Evolutionary conservation across 164 flowering plant genomes (phyloP), one percentile per base, ranked within the genome.

Genomic region (Vitis amurensis): DNA sequence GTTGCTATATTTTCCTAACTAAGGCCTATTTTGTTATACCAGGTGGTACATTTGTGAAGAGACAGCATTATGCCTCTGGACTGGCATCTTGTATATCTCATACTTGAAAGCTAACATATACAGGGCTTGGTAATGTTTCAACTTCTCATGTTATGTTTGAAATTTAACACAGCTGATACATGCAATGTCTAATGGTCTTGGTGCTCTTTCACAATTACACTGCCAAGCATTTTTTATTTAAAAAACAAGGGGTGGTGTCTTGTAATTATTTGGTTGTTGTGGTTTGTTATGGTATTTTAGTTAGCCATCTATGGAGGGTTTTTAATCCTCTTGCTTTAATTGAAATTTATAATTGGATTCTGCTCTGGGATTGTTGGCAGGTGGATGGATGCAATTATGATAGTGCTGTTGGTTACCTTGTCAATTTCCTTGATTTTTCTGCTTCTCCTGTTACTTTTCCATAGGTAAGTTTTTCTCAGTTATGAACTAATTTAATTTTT

Each of bases 41-140:
- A 95, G 99, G 99, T 95, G 98, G 98, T 95, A 90, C 78, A 78
- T 95, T 67, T 84, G 80, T 69, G 98, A 85, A 71, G 99, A 95
- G 81, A 86, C 97, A 68, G 82, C 89, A 17, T 72, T 95, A 71
- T 86, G 92, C 85, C 71, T 93, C 48, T 95, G 99, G 98, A 95
- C 99, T 58, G 79, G 83, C 68, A 75, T 89, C 72, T 79, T 90
- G 82, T 95, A 95, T 74, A 82, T 91, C 69, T 37, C 83, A 27
- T 91, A 86, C 80, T 81, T 95, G 70, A 84, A 87, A 78, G 70
- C 81, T 62, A 78, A 82, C 68, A 73, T 87, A 47, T 27, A 88
- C 68, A 79, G 78, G 71, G 78, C 84, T 70, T 92, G 97, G 97
- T 94, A 89, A 12, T 63, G 71, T 57, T 14, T 62, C 61, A 16